Evolutionary conservation across 257 asterid genomes (phyloP), one percentile per base, ranked within the genome.

Genomic region (Cordia subcordata): DNA sequence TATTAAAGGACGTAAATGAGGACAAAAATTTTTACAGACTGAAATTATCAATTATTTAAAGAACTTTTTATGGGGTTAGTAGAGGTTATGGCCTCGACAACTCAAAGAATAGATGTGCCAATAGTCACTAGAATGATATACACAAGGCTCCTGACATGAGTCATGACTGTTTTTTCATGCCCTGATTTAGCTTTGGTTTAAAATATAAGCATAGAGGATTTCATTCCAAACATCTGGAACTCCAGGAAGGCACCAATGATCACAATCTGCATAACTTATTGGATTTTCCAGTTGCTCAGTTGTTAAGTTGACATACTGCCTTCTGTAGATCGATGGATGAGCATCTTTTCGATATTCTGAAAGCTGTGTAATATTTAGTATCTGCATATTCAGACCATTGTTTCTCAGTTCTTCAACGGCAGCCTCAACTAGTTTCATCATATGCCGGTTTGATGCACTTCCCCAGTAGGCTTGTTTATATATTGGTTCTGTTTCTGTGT

Each of bases 231-330:
- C 83, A 61, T 90, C 96, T 11, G 98, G 98, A 18, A 90, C 94
- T 60, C 98, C 98, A 0, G 98, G 96, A 46, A 90, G 95, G 61
- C 98, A 90, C 98, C 95, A 90, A 71, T 90, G 98, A 56, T 82
- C 80, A 56, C 98, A 90, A 67, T 90, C 96, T 1, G 96, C 82
- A 54, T 90, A 85, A 11, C 64, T 33, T 13, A 46, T 67, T 0
- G 98, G 98, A 17, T 87, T 72, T 4, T 81, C 64, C 13, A 76
- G 65, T 35, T 90, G 95, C 11, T 78, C 68, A 40, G 71, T 40
- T 0, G 85, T 85, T 37, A 90, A 60, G 49, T 88, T 82, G 10
- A 80, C 87, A 93, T 93, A 90, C 62, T 81, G 96, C 62, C 85
- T 87, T 49, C 94, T 67, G 23, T 81, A 77, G 19, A 87, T 77